Base-by-base conservation (phyloP, 768 basidiomycete genomes). In the Punctularia strigosozonata region DNA sequence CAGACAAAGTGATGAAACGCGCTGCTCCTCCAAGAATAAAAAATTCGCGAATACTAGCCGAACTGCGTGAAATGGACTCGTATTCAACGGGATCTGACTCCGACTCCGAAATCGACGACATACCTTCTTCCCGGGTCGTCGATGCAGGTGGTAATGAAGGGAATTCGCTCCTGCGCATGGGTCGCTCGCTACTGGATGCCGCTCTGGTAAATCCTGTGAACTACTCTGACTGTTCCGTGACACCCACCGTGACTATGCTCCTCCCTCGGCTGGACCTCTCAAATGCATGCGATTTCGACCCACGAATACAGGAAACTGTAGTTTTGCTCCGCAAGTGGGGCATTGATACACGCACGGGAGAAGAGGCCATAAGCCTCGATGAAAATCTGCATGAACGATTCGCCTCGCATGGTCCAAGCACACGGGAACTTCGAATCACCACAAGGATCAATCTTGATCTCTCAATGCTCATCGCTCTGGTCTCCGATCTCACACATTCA, bases 61-160 rank as follows among this genome's bases (percentile, higher is more conserved):
- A 94, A 53, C 82, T 94, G 45, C 70, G 77, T 25, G 88, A 91
- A 58, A 71, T 85, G 23, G 89, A 91, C 46, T 84, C 83, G 2
- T 88, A 87, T 54, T 50, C 80, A 13, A 80, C 78, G 2, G 77
- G 77, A 14, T 71, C 71, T 5, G 65, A 66, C 19, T 65, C 70
- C 25, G 64, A 67, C n/a, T 36, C 35, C 12, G 47, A 38, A 1
- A 42, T 33, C 10, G 52, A 42, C 15, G 26, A 22, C 24, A n/a
- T 37, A 31, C 21, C 15, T 30, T 31, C 28, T 12, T 21, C 32
- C 46, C 43, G 17, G 21, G 15, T 40, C 44, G 5, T 36, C 45
- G 23, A 36, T 45, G 8, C 71, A 70, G 41, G 60, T 50, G n/a
- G n/a, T 2, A 64, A 73, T 41, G 69, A 85, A 23, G 77, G 83